These are phyloP conservation scores for Penicillium egyptiacum DNA, from an alignment of 495 filamentous ascomycete species.

Conservation along the genomic window DNA sequence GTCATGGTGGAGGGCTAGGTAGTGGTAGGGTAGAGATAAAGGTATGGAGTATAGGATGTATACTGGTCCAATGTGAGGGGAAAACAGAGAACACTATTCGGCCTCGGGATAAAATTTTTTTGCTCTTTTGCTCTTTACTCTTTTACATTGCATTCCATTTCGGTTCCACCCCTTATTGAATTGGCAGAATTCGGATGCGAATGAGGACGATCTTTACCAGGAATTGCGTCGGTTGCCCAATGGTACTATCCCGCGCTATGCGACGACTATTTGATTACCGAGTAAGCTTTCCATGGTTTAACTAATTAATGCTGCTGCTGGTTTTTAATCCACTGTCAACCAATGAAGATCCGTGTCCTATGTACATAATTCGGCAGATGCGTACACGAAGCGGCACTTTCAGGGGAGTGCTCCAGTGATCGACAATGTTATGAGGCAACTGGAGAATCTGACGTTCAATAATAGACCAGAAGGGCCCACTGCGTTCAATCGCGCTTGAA, in stretches of 20 bases:
- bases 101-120: background rate
- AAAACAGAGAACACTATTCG: background rate
- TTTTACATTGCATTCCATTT: background rate
- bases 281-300: background rate
- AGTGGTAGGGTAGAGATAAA: background rate
- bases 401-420: background rate
- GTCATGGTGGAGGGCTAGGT: background rate
- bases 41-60: background rate
- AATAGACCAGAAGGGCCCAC: background rate
- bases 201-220: background rate
- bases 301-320: background rate
- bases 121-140: background rate
- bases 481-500: background rate
- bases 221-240: background rate
- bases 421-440: background rate
- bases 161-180: background rate
- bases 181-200: background rate
- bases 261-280: background rate
- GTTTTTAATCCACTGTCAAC: background rate
- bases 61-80: background rate
- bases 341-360: background rate
- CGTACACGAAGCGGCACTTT: too few species aligned
- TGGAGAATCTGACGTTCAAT: background rate
- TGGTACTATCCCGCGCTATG: background rate
- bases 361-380: background rate